These are phyloP conservation scores for Globisporangium radiosum DNA, from an alignment of 352 stramenopile genomes.

Conservation along the genomic window DNA sequence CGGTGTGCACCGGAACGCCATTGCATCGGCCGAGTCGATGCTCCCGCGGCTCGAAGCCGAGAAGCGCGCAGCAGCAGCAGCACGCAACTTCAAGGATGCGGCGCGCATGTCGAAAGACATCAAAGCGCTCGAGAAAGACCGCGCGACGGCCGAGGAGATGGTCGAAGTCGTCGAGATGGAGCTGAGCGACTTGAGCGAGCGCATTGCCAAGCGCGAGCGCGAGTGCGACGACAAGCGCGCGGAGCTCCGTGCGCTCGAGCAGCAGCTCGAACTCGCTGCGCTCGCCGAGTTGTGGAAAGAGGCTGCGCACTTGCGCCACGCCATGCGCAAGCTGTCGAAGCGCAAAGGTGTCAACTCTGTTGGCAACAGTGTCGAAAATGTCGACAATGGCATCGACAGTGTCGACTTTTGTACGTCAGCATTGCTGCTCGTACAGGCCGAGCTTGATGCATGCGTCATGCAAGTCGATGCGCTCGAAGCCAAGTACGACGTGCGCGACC, in stretches of 20 bases:
- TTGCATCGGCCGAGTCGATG: constrained; percentile 72
- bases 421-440: constrained; percentile 63
- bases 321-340: constrained; percentile 62
- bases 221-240: constrained; percentile 64
- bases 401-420: constrained; percentile 67
- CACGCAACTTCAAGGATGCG: constrained; percentile 86
- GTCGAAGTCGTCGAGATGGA: constrained; percentile 82
- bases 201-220: constrained; percentile 56
- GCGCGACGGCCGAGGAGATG: constrained; percentile 70
- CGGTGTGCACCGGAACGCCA: constrained; percentile 68
- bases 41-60: constrained; percentile 74
- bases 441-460: constrained; percentile 63
- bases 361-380: constrained; percentile 13
- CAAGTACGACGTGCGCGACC: constrained; percentile 65
- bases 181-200: constrained; percentile 67
- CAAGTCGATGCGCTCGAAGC: constrained; percentile 58
- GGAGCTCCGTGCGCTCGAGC: too few species aligned
- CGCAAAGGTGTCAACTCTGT: constrained; percentile 57
- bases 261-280: constrained; percentile 53
- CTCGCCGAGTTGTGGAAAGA: constrained; percentile 79
- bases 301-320: constrained; percentile 45
- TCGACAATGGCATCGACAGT: constrained; percentile 9
- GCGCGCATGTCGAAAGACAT: constrained; percentile 83
- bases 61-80: constrained; percentile 66
- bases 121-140: constrained; percentile 82